A percentile compares a stretch with the other conserved stretches of the same genome.
Conservation (phyloP, 106 monocot species). For the Gastrodia elata region DNA sequence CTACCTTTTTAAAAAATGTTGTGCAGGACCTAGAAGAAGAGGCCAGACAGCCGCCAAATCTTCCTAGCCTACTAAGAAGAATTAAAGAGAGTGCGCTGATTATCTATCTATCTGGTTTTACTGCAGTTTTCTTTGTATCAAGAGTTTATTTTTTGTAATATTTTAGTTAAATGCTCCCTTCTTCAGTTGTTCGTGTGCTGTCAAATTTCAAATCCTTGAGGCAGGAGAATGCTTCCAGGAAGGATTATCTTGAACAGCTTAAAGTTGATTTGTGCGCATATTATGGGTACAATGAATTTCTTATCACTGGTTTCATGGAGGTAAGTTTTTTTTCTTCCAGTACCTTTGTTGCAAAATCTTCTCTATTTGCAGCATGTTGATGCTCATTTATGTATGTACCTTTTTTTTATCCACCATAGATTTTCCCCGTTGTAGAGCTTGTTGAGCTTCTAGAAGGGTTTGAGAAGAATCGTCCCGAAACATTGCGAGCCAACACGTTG, state of each 20-base stretch:
- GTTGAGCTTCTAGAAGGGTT: slow-evolving; percentile 78
- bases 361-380: background rate
- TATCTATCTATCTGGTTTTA: background rate
- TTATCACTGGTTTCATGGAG: slow-evolving; percentile 69
- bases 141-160: background rate
- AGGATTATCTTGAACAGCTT: slow-evolving; percentile 70
- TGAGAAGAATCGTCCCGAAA: slow-evolving; percentile 74
- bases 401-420: slow-evolving; percentile 22
- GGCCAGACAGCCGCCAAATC: slow-evolving; percentile 55
- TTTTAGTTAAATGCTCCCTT: background rate
- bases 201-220: slow-evolving; percentile 69
- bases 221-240: slow-evolving; percentile 58
- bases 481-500: slow-evolving; percentile 79
- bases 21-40: slow-evolving; percentile 83
- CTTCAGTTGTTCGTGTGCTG: slow-evolving; percentile 65
- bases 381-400: background rate
- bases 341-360: slow-evolving; percentile 4
- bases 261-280: slow-evolving; percentile 65
- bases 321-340: slow-evolving; percentile 16
- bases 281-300: slow-evolving; percentile 94
- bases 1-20: slow-evolving; percentile 1
- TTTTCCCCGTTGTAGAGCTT: slow-evolving; percentile 76
- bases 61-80: slow-evolving; percentile 50
- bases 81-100: slow-evolving; percentile 67
- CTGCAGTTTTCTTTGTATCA: background rate